Base-by-base conservation (phyloP, 768 basidiomycete genomes). In the Multifurca ochricompacta region DNA sequence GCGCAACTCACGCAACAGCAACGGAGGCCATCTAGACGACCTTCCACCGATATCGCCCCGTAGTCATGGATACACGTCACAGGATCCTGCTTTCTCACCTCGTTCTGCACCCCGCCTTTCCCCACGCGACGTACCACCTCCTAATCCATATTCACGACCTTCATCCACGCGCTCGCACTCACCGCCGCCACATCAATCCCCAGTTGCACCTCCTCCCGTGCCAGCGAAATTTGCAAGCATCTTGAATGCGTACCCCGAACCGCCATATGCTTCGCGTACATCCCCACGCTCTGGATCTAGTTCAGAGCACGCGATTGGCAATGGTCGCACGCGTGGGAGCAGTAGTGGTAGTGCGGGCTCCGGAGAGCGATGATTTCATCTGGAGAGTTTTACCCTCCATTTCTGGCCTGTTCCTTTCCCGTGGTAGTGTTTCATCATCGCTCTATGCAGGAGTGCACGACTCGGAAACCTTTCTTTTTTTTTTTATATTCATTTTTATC, bases 141-240 rank as follows among this genome's bases (percentile, higher is more conserved):
- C 62, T n/a, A 48, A 54, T 23, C 53, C 54, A 25, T 49, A 50
- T 32, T 42, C 44, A 2, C 52, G 34, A 16, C 25, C 28, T 3
- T 8, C 53, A 6, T 27, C 30, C 48, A 23, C 65, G 19, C 57
- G 53, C 7, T 63, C 60, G 28, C 57, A 58, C 18, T 68, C 69
- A 30, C 68, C 59, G 6, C 60, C 63, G 32, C 64, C 66, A 36
- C 66, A 65, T 34, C 62, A 61, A 28, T 51, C 63, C 45, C 53
- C 66, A 25, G 35, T 66, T 28, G 51, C 64, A 30, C 61, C 68
- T 21, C 67, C 66, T 19, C 60, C 71, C 0, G 69, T 77, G 8
- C 75, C 80, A 2, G 70, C 81, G 25, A 77, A 81, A 49, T 78
- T 85, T 64, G 85, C 81, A 31, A 80, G 77, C 55, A 83, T 86